Percentiles rank a stretch among this genome's conserved stretches.
These are phyloP conservation scores for Fragaria ananassa DNA, from an alignment of 306 rosid genomes.

Conservation along the genomic window DNA sequence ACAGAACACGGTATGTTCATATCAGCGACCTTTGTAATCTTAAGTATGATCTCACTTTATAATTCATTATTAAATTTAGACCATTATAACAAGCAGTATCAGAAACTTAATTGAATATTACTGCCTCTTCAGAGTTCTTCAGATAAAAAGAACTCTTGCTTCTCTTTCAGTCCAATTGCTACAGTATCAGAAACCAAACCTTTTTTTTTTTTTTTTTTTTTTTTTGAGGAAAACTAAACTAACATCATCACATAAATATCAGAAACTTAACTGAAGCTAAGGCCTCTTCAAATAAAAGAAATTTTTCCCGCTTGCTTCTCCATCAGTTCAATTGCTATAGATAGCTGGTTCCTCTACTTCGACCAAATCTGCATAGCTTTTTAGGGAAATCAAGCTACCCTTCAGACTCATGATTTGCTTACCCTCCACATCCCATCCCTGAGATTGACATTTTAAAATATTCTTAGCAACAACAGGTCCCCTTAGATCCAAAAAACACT, in stretches of 20 bases:
- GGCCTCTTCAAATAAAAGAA: not conserved
- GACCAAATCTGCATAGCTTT: not conserved
- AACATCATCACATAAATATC: not conserved
- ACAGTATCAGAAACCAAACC: too few relatives aligned
- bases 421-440: not conserved
- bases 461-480: not conserved
- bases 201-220: too few relatives aligned
- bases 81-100: too few relatives aligned
- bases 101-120: too few relatives aligned
- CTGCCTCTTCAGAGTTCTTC: too few relatives aligned
- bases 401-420: not conserved
- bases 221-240: too few relatives aligned
- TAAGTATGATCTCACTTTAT: too few relatives aligned
- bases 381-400: not conserved
- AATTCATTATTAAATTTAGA: too few relatives aligned
- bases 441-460: not conserved
- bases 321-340: not conserved
- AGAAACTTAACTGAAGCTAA: not conserved
- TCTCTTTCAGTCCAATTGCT: too few relatives aligned
- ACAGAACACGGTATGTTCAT: too few relatives aligned
- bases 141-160: too few relatives aligned
- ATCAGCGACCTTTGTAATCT: too few relatives aligned
- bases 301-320: not conserved
- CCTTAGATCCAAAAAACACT: not conserved
- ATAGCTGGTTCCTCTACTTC: not conserved